Conservation (phyloP, 2,329 filamentous ascomycete species). For the Pseudogymnoascus sp. region DNA sequence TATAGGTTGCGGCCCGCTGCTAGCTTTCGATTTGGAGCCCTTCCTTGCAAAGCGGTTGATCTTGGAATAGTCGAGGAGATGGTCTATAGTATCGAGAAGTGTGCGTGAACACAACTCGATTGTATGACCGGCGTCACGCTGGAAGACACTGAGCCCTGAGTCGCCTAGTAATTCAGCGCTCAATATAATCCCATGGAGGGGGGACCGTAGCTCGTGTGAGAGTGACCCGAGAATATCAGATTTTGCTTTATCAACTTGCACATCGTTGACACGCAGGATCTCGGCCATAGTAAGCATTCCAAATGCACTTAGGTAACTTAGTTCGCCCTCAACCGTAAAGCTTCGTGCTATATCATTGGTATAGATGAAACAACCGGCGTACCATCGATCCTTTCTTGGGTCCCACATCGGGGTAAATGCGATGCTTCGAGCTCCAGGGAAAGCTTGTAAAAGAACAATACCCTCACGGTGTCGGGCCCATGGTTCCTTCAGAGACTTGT, state of each 20-base stretch:
- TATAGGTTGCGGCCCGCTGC: not conserved
- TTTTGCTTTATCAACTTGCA: constrained; percentile 45
- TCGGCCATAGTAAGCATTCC: constrained; percentile 47
- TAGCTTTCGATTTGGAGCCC: not conserved
- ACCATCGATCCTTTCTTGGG: constrained; percentile 38
- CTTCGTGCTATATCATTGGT: constrained; percentile 17
- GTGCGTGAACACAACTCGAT: constrained; percentile 32
- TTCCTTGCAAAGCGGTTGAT: constrained; percentile 20
- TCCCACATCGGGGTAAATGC: constrained; percentile 44
- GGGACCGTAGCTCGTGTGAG: constrained; percentile 49
- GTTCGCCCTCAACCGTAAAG: constrained; percentile 30
- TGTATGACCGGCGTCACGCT: constrained; percentile 29
- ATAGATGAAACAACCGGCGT: constrained; percentile 40
- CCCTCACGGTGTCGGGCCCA: constrained; percentile 19
- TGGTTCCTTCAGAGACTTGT: not conserved
- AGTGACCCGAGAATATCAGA: constrained; percentile 52
- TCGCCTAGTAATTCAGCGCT: constrained; percentile 43
- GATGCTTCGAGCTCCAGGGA: constrained; percentile 39
- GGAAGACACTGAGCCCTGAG: constrained; percentile 27
- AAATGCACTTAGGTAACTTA: constrained; percentile 35
- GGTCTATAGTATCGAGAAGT: constrained; percentile 33
- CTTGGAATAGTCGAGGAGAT: constrained; percentile 35
- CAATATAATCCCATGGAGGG: constrained; percentile 49
- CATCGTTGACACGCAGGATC: constrained; percentile 44
- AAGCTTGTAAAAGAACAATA: constrained; percentile 27